Percentiles rank a stretch among this genome's conserved stretches.
Evolutionary conservation across 192 early-diverging fungal species (phyloP).

Genomic region (Backusella psychrophila): DNA sequence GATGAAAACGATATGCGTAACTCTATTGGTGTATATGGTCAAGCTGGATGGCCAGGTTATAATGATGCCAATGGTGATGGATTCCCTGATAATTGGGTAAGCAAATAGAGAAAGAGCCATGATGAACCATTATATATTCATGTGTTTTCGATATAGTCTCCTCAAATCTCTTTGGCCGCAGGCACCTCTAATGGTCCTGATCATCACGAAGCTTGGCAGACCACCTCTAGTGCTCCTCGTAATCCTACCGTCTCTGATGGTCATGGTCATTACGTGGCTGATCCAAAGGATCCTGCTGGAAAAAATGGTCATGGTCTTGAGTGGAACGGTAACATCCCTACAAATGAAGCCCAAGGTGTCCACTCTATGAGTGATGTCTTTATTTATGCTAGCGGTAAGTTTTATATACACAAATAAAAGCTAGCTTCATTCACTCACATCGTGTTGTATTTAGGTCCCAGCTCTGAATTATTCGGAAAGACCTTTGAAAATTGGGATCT

Average conservation of each 20-base stretch:
- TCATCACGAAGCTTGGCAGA: conserved; percentile 47
- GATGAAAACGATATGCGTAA: conserved; percentile 41
- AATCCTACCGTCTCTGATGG: conserved; percentile 34
- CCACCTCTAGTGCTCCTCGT: conserved; percentile 36
- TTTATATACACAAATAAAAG: too few relatives aligned
- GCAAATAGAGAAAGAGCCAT: neutral
- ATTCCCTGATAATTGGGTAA: conserved; percentile 46
- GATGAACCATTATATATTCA: neutral
- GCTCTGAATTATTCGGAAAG: conserved; percentile 37
- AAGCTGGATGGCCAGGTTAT: conserved; percentile 50
- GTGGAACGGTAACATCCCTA: conserved; percentile 25
- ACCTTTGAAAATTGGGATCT: conserved; percentile 49
- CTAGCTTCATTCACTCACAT: neutral
- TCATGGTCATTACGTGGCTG: conserved; percentile 20
- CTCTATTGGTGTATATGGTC: conserved; percentile 48
- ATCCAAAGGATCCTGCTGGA: conserved; percentile 25
- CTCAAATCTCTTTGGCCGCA: conserved; percentile 39
- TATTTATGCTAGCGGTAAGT: conserved; percentile 35
- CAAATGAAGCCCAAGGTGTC: conserved; percentile 32
- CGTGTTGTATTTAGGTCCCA: conserved; percentile 25
- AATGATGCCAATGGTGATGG: conserved; percentile 45
- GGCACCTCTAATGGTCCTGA: conserved; percentile 42
- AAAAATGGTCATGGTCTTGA: conserved; percentile 29
- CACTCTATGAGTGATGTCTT: conserved; percentile 51
- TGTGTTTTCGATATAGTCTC: neutral